Evolutionary conservation across 306 rosid species (phyloP).

Genomic region (Cicer arietinum): DNA sequence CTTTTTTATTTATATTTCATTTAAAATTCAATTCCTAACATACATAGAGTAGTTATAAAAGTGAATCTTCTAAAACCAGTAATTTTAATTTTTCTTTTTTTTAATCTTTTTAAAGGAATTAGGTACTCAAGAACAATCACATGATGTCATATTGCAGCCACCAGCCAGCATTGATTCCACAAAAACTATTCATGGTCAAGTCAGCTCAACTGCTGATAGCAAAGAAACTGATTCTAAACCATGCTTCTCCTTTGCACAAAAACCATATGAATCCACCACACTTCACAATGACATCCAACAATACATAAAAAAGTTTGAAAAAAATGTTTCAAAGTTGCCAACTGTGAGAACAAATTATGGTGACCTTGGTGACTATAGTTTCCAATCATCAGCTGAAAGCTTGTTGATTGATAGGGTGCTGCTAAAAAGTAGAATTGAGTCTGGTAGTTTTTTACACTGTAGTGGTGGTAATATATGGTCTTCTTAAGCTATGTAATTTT

Average conservation of each 20-base stretch:
- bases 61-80: background rate
- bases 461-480: constrained; percentile 48
- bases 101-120: constrained; percentile 50
- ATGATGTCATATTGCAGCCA: constrained; percentile 38
- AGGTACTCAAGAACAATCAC: constrained; percentile 39
- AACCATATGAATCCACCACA: constrained; percentile 53
- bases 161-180: constrained; percentile 34
- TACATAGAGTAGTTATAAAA: background rate
- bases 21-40: too few relatives aligned
- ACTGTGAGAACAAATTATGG: constrained; percentile 47
- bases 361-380: constrained; percentile 50
- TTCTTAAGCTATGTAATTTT: constrained; percentile 37
- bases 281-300: constrained; percentile 63
- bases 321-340: constrained; percentile 45
- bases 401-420: constrained; percentile 59
- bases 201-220: constrained; percentile 46
- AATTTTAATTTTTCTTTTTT: background rate
- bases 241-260: constrained; percentile 67
- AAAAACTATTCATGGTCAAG: constrained; percentile 35
- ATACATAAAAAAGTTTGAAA: constrained; percentile 62
- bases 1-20: too few relatives aligned
- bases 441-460: constrained; percentile 70
- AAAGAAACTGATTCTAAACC: constrained; percentile 45
- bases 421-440: constrained; percentile 63
- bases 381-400: constrained; percentile 58